Base-by-base conservation (phyloP, 805 yeast genomes). In the Schwanniomyces polymorphus region DNA sequence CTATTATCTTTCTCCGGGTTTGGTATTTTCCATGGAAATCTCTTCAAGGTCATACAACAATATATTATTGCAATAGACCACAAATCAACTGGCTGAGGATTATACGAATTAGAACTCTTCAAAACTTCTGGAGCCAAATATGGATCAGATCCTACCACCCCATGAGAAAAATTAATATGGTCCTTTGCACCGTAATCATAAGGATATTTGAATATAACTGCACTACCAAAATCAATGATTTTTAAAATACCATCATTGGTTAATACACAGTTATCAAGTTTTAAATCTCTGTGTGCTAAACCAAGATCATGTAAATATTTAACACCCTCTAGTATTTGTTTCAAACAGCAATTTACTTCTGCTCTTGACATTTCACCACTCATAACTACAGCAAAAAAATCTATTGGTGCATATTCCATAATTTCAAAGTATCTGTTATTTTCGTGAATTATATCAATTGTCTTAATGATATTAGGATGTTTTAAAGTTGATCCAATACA, bases 11-110 rank as follows among this genome's bases (percentile, higher is more conserved):
- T 75, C 43, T 63, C 70, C 42, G 83, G 66, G 59, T 88, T 86
- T 7, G 97, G 97, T 7, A 89, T 88, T 62, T 89, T 90, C 97
- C 97, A 91, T 7, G 97, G 97, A 69, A 91, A 91, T 69, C 90
- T 87, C 61, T 89, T 86, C 64, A 91, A 74, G 49, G 88, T 81
- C 97, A 91, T 90, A 72, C 97, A 91, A 55, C 96, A 88, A 67
- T 87, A 88, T 42, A 91, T 88, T 49, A 91, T 89, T 7, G 96
- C 97, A 28, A 84, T 83, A 6, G 96, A 88, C 97, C 97, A 91
- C 40, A 91, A 81, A 70, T 91, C 97, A 6, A 91, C 96, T 0
- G 97, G 96, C 53, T 96, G 78, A 12, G 97, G 97, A 63, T 88
- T 95, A 60, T 91, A 91, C 23, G 63, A 56, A 44, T 58, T 59